A percentile compares a stretch with the other conserved stretches of the same genome.
These are phyloP conservation scores for Phaseolus lunatus DNA, from an alignment of 306 rosid species.

Conservation along the genomic window DNA sequence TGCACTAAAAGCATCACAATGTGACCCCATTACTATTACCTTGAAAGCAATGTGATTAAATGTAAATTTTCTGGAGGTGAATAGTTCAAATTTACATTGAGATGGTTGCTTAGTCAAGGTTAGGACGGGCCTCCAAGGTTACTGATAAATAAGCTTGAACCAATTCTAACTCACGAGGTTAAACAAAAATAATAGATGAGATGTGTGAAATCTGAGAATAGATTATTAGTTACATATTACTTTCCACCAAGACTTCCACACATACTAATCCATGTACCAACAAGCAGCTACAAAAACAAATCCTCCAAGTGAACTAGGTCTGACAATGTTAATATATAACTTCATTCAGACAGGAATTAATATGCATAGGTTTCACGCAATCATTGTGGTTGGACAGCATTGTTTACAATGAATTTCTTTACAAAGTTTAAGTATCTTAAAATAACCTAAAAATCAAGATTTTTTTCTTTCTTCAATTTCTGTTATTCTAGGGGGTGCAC, in stretches of 20 bases:
- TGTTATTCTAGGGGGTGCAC: neutral
- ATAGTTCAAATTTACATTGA: neutral
- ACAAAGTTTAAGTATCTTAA: constrained; percentile 33
- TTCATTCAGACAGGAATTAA: constrained; percentile 24
- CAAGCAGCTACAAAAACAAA: constrained; percentile 4
- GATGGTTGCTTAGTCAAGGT: neutral
- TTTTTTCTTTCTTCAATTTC: neutral
- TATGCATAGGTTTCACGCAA: constrained; percentile 44
- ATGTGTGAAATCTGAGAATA: constrained; percentile 12
- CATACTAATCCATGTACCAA: constrained; percentile 39
- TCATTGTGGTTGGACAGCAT: constrained; percentile 39
- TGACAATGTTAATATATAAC: constrained; percentile 10
- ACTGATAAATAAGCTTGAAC: neutral
- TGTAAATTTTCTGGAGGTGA: neutral
- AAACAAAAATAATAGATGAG: constrained; percentile 10
- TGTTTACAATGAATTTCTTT: constrained; percentile 35
- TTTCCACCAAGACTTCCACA: constrained; percentile 2
- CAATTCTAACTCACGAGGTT: neutral
- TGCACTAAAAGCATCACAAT: neutral
- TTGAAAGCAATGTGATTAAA: neutral
- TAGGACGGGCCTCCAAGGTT: neutral
- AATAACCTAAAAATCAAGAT: constrained; percentile 27
- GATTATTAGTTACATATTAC: constrained; percentile 14
- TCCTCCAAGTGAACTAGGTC: constrained; percentile 32
- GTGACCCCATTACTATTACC: neutral